These are phyloP conservation scores for Daldinia bambusicola DNA, from an alignment of 495 filamentous ascomycete species.

Conservation along the genomic window DNA sequence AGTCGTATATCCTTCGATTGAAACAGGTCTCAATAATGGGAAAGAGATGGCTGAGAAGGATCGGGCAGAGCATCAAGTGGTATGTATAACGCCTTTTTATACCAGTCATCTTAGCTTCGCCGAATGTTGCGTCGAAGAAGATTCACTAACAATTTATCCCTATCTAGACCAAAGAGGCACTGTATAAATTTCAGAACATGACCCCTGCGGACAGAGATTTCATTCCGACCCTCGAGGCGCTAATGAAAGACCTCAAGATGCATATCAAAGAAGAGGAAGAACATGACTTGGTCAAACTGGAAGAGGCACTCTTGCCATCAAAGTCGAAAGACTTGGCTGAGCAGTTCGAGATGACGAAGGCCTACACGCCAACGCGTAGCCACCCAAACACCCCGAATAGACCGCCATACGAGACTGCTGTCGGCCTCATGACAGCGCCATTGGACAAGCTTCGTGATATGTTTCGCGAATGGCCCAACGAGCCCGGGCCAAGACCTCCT, in stretches of 20 bases:
- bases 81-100: slow-evolving; percentile 42
- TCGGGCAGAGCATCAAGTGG: slow-evolving; percentile 66
- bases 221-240: slow-evolving; percentile 59
- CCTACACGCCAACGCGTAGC: slow-evolving; percentile 67
- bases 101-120: background rate
- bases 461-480: slow-evolving; percentile 34
- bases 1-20: slow-evolving; percentile 74
- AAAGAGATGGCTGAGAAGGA: slow-evolving; percentile 66
- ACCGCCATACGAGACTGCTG: slow-evolving; percentile 62
- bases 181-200: slow-evolving; percentile 70
- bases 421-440: slow-evolving; percentile 60
- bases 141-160: slow-evolving; percentile 5
- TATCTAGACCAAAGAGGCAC: slow-evolving; percentile 68
- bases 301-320: slow-evolving; percentile 53
- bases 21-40: slow-evolving; percentile 64
- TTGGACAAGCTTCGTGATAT: slow-evolving; percentile 63
- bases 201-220: slow-evolving; percentile 59
- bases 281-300: slow-evolving; percentile 66
- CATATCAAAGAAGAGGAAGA: slow-evolving; percentile 73
- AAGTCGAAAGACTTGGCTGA: slow-evolving; percentile 59
- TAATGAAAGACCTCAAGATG: slow-evolving; percentile 62
- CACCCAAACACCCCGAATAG: slow-evolving; percentile 64
- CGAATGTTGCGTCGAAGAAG: background rate
- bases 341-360: slow-evolving; percentile 68
- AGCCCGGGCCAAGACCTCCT: slow-evolving; percentile 12